phyloP scores from a whole-genome alignment of 1,284 basidiomycete species.

The Marasmius fiardii region DNA sequence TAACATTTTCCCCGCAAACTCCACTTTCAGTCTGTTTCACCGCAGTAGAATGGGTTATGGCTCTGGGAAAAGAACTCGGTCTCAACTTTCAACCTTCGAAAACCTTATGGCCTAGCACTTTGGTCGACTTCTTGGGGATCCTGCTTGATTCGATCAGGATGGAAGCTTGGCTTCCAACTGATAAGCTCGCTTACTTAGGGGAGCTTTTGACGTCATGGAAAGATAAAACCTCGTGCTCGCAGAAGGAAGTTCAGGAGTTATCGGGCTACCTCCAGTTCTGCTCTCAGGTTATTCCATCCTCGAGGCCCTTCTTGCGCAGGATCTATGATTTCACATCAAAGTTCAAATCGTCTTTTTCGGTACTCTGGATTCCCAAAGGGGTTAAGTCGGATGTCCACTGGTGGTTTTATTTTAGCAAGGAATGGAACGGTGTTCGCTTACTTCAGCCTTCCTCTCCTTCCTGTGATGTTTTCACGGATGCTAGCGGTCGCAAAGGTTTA shows the following conservation, averaged over 20 bases:
- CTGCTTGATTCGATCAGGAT: conserved; percentile 27
- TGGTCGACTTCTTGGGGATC: conserved; percentile 28
- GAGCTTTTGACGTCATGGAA: conserved; percentile 20
- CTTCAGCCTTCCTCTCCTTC: conserved; percentile 16
- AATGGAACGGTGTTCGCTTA: conserved; percentile 30
- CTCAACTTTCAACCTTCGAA: conserved; percentile 26
- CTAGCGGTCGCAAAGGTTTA: conserved; percentile 26
- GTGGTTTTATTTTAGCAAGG: conserved; percentile 23
- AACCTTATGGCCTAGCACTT: conserved; percentile 19
- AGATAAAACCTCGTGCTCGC: conserved; percentile 6
- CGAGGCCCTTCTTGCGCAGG: too few species aligned
- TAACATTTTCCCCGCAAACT: conserved; percentile 15
- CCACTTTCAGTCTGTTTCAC: background rate
- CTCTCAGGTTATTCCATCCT: conserved; percentile 29
- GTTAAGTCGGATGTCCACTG: conserved; percentile 21
- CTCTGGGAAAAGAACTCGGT: conserved; percentile 24
- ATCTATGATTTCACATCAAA: conserved; percentile 25
- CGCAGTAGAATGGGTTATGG: too few species aligned
- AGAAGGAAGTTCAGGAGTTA: conserved; percentile 23
- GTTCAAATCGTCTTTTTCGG: conserved; percentile 21
- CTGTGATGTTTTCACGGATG: conserved; percentile 24
- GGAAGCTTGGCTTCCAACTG: conserved; percentile 27
- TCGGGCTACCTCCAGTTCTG: conserved; percentile 25
- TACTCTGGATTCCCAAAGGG: conserved; percentile 18
- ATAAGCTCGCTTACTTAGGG: conserved; percentile 22